Evolutionary conservation across 2,329 filamentous ascomycete genomes (phyloP).

Genomic region (Aspergillus jensenii): DNA sequence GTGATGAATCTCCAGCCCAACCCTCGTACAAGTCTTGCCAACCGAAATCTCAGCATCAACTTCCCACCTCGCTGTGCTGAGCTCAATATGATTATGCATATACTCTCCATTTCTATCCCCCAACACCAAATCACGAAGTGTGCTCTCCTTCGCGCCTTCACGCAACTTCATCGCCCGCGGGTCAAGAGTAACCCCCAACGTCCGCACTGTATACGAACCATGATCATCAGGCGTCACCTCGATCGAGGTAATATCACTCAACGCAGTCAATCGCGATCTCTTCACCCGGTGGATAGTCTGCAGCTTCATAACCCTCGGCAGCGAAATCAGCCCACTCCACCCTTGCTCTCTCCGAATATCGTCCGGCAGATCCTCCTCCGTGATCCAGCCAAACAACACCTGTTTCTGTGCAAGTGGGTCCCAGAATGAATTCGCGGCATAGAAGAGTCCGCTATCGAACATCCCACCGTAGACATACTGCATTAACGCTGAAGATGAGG

Average conservation of each 20-base stretch:
- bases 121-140: neutral
- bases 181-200: constrained; percentile 41
- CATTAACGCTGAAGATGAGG: neutral
- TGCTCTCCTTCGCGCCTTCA: constrained; percentile 1
- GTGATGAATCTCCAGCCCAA: constrained; percentile 33
- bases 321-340: constrained; percentile 51
- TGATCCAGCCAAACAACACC: constrained; percentile 53
- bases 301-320: constrained; percentile 48
- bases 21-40: constrained; percentile 22
- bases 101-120: neutral
- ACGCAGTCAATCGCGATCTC: constrained; percentile 34
- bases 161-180: constrained; percentile 29
- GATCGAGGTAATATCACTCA: constrained; percentile 46
- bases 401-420: constrained; percentile 44
- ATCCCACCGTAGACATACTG: constrained; percentile 44
- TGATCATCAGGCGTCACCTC: constrained; percentile 25
- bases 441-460: constrained; percentile 51
- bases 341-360: constrained; percentile 45
- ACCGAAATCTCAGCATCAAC: constrained; percentile 27
- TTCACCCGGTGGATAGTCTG: constrained; percentile 39
- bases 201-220: constrained; percentile 43
- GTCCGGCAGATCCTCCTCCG: constrained; percentile 51
- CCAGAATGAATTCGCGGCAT: constrained; percentile 52
- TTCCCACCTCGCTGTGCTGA: constrained; percentile 25
- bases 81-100: constrained; percentile 2